These are phyloP conservation scores for Clarkia xantiana DNA, from an alignment of 345 rosid genomes.

Conservation along the genomic window DNA sequence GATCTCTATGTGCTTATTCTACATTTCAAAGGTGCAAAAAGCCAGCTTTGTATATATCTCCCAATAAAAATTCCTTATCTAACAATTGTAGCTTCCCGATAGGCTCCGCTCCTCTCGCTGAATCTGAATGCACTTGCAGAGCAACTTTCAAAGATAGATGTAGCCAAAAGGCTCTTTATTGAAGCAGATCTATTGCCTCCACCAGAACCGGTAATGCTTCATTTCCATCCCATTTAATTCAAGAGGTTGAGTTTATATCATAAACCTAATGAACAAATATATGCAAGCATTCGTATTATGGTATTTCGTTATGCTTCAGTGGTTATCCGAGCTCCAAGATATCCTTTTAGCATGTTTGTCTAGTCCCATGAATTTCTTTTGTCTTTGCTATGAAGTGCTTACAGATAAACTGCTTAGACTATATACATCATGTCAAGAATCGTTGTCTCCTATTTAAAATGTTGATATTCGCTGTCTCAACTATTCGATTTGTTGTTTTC, in stretches of 20 bases:
- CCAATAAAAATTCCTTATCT: not conserved
- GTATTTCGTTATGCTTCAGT: too few species aligned
- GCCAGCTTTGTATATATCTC: not conserved
- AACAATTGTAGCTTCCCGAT: not conserved
- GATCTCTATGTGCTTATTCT: not conserved
- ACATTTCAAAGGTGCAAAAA: not conserved
- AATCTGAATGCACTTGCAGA: slow-evolving; percentile 52
- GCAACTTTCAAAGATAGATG: slow-evolving; percentile 45
- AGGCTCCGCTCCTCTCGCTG: slow-evolving; percentile 59
- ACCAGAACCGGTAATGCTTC: slow-evolving; percentile 37
- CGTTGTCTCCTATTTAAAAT: too few species aligned
- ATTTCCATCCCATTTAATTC: not conserved
- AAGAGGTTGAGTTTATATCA: slow-evolving; percentile 2
- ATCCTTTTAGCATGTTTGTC: too few species aligned
- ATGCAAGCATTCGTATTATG: not conserved
- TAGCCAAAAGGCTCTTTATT: slow-evolving; percentile 55
- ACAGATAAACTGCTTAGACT: not conserved
- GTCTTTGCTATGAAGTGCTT: too few species aligned
- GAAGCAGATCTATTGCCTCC: slow-evolving; percentile 56
- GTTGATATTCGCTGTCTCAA: too few species aligned
- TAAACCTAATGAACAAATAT: not conserved
- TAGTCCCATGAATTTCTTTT: too few species aligned
- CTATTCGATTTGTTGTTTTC: too few species aligned
- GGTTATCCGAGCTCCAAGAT: too few species aligned
- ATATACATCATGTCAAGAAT: too few species aligned